phyloP scores from a whole-genome alignment of 768 basidiomycete genomes.

The Peribolospora baueri region DNA sequence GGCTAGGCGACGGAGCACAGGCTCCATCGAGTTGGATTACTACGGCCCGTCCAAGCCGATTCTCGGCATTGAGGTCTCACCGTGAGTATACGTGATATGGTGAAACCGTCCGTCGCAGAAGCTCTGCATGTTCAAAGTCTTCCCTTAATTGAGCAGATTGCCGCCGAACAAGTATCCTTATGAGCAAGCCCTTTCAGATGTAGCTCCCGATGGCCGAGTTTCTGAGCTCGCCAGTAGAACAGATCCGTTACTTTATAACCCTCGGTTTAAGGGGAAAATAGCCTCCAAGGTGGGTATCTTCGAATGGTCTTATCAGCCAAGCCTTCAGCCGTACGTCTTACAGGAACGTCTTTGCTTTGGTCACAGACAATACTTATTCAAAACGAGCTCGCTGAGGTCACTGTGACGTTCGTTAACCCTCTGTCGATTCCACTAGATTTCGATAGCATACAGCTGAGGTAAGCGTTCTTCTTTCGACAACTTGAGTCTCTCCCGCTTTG shows the following conservation, averaged over 20 bases:
- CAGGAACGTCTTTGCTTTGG: constrained; percentile 17
- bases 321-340: neutral
- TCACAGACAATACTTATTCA: constrained; percentile 46
- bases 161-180: constrained; percentile 44
- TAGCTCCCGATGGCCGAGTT: neutral
- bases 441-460: constrained; percentile 61
- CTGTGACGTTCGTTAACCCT: constrained; percentile 67
- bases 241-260: constrained; percentile 82
- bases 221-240: constrained; percentile 23
- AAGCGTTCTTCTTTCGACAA: constrained; percentile 4
- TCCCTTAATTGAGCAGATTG: constrained; percentile 26
- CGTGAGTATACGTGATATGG: constrained; percentile 28
- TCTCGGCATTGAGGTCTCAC: constrained; percentile 47
- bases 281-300: constrained; percentile 31
- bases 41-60: constrained; percentile 61
- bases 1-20: neutral
- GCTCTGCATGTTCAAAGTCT: neutral
- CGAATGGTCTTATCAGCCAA: too few relatives aligned
- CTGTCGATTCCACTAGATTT: constrained; percentile 80
- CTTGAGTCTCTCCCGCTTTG: neutral
- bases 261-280: constrained; percentile 31
- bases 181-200: constrained; percentile 33
- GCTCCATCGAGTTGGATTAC: constrained; percentile 32
- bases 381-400: constrained; percentile 58
- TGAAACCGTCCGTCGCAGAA: neutral